These are phyloP conservation scores for Stachybotrys chartarum DNA, from an alignment of 2,329 filamentous ascomycete species.

Conservation along the genomic window DNA sequence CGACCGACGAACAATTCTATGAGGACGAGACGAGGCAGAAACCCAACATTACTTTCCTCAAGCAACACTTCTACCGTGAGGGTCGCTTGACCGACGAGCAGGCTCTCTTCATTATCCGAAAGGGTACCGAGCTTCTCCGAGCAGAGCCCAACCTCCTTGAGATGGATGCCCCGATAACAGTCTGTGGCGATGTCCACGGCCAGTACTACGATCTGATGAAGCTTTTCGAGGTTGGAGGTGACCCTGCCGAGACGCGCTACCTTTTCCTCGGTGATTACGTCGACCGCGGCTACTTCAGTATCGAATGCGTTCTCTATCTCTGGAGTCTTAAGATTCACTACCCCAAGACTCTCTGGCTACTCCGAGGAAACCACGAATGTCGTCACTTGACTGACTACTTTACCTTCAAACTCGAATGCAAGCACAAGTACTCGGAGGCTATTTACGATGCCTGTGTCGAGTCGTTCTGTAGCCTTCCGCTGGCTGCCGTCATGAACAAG, in stretches of 20 bases:
- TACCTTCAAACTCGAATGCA: conserved; percentile 99
- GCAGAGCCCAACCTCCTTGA: conserved; percentile 92
- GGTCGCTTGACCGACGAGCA: conserved; percentile 95
- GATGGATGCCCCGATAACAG: conserved; percentile 99
- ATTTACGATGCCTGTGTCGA: conserved; percentile 98
- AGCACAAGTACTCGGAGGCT: conserved; percentile 96
- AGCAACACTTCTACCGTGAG: conserved; percentile 97
- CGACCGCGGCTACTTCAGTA: conserved; percentile 96
- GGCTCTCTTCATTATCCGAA: conserved; percentile 88
- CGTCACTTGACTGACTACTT: conserved; percentile 99
- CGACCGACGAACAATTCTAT: conserved; percentile 91
- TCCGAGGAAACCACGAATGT: conserved; percentile 97
- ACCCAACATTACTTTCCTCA: conserved; percentile 88
- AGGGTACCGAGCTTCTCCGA: conserved; percentile 80
- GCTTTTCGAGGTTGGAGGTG: conserved; percentile 95
- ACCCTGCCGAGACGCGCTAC: conserved; percentile 93
- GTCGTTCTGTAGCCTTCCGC: conserved; percentile 86
- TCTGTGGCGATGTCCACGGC: conserved; percentile 96
- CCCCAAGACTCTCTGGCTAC: conserved; percentile 91
- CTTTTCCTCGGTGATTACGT: conserved; percentile 98
- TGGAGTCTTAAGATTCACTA: conserved; percentile 99
- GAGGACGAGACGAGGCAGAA: conserved; percentile 79
- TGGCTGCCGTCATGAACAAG: conserved; percentile 99
- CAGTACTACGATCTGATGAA: conserved; percentile 99
- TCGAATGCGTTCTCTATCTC: conserved; percentile 96